phyloP scores from a whole-genome alignment of 805 yeast species.

The Candida sithepensis region DNA sequence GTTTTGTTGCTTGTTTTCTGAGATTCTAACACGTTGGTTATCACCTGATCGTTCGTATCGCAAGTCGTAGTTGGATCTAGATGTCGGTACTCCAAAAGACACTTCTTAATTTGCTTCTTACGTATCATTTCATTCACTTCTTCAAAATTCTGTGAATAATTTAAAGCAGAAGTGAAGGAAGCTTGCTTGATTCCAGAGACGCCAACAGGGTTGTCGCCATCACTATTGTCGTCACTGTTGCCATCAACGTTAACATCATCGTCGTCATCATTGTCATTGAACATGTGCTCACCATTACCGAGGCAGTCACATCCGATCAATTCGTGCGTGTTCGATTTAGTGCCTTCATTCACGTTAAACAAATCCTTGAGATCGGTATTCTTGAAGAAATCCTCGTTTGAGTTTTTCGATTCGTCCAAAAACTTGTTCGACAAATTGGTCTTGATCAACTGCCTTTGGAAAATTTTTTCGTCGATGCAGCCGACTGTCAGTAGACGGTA shows the following conservation, averaged over 20 bases:
- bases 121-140: conserved; percentile 29
- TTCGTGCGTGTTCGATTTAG: conserved; percentile 73
- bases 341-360: conserved; percentile 52
- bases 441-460: conserved; percentile 87
- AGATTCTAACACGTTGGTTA: conserved; percentile 27
- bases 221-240: conserved; percentile 20
- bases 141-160: conserved; percentile 29
- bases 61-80: conserved; percentile 41
- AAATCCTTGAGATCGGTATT: conserved; percentile 67
- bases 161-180: conserved; percentile 59
- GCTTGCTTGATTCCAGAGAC: conserved; percentile 6
- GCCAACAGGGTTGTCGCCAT: conserved; percentile 9
- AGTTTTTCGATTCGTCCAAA: conserved; percentile 38
- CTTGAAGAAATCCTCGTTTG: conserved; percentile 66
- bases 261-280: conserved; percentile 23
- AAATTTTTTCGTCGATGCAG: conserved; percentile 88
- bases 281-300: conserved; percentile 44
- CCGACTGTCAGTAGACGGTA: conserved; percentile 87
- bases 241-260: conserved; percentile 5
- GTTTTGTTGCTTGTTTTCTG: conserved; percentile 23
- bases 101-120: conserved; percentile 47
- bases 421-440: conserved; percentile 73
- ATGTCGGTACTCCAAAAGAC: conserved; percentile 62
- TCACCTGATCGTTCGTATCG: conserved; percentile 13
- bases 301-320: conserved; percentile 60